These are phyloP conservation scores for Beauveria caledonica DNA, from an alignment of 2,329 filamentous ascomycete genomes.

Conservation along the genomic window DNA sequence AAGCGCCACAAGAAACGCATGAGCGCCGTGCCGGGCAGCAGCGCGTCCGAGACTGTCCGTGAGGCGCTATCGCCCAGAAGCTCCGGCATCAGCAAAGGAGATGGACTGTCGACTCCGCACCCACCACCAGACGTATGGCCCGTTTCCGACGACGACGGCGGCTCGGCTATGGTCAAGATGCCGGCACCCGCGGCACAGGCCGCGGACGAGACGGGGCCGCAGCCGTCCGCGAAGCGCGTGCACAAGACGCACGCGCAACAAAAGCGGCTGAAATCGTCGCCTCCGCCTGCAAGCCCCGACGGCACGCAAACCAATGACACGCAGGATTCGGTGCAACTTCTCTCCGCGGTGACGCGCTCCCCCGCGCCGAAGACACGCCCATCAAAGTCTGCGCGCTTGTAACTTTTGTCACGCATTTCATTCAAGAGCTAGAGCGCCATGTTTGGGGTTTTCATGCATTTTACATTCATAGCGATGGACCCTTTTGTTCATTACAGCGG, in stretches of 20 bases:
- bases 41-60: constrained; percentile 2
- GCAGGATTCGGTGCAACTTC: not conserved
- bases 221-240: not conserved
- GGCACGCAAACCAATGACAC: constrained; percentile 18
- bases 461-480: no score
- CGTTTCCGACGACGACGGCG: not conserved
- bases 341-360: not conserved
- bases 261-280: not conserved
- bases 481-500: no score
- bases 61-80: not conserved
- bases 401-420: no score
- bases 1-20: constrained; percentile 14
- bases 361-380: no score
- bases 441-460: no score
- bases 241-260: no score
- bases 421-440: no score
- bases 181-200: not conserved
- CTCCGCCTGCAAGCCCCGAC: constrained; percentile 6
- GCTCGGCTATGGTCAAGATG: not conserved
- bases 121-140: not conserved
- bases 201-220: not conserved
- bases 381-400: no score
- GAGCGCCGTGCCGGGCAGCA: not conserved
- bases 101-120: not conserved
- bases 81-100: not conserved